Percentiles rank a stretch among this genome's conserved stretches.
These are phyloP conservation scores for Microsporum canis DNA, from an alignment of 2,329 filamentous ascomycete species.

Conservation along the genomic window DNA sequence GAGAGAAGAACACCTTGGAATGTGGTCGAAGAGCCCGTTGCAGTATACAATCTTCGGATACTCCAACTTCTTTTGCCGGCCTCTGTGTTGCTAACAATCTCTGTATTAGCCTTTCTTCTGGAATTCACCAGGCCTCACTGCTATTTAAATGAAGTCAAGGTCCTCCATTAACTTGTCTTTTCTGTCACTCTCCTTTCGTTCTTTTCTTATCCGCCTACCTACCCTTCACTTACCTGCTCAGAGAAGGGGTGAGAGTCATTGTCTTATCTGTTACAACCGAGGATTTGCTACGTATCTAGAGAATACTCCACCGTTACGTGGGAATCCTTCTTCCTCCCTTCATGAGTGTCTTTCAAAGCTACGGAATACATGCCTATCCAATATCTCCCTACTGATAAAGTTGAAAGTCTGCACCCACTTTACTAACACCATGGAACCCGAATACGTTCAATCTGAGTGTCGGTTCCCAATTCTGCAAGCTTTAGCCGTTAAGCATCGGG, in stretches of 20 bases:
- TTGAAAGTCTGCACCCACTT: neutral
- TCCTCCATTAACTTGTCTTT: neutral
- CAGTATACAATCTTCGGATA: neutral
- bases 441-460: neutral
- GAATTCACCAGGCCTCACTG: neutral
- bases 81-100: neutral
- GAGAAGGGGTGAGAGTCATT: neutral
- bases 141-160: neutral
- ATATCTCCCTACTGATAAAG: neutral
- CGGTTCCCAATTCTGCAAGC: neutral
- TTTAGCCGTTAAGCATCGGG: neutral
- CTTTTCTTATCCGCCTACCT: neutral
- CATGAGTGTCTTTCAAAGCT: neutral
- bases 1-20: neutral
- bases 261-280: neutral
- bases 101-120: neutral
- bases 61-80: neutral
- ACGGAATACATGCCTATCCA: neutral
- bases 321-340: neutral
- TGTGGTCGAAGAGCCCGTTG: neutral
- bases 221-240: neutral
- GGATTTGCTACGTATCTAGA: neutral
- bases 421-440: neutral
- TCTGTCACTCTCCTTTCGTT: neutral
- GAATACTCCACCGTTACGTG: neutral